Evolutionary conservation across 441 rosid genomes (phyloP).

Genomic region (Monsonia emarginata): DNA sequence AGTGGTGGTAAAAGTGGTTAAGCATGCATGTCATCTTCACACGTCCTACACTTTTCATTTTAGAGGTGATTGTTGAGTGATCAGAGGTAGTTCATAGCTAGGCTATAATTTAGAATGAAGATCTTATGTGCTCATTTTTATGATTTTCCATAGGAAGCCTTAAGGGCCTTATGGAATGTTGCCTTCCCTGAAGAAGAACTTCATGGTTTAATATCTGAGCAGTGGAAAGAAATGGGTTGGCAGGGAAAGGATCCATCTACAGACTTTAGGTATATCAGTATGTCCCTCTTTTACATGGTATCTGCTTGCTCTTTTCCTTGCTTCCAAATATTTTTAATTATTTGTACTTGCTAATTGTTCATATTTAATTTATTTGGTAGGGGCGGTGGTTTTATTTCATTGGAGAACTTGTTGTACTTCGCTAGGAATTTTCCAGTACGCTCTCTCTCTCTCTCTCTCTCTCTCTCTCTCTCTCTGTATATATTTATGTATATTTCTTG

Average conservation of each 20-base stretch:
- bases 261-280: slow-evolving; percentile 60
- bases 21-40: not conserved
- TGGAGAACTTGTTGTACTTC: slow-evolving; percentile 76
- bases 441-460: slow-evolving; percentile 7
- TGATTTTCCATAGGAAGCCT: slow-evolving; percentile 49
- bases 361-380: slow-evolving; percentile 23
- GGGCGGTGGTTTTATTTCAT: slow-evolving; percentile 83
- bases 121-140: not conserved
- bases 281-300: not conserved
- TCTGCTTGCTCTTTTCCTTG: not conserved
- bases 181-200: slow-evolving; percentile 61
- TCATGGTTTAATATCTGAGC: slow-evolving; percentile 67
- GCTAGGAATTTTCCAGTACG: slow-evolving; percentile 81
- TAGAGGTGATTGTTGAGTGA: not conserved
- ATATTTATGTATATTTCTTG: not conserved
- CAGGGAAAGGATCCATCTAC: slow-evolving; percentile 96
- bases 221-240: slow-evolving; percentile 99
- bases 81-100: not conserved
- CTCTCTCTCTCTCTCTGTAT: not conserved
- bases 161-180: slow-evolving; percentile 60
- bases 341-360: not conserved
- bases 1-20: slow-evolving; percentile 2
- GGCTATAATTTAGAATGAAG: no score
- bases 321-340: not conserved
- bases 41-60: slow-evolving; percentile 8